Evolutionary conservation across 768 basidiomycete genomes (phyloP), one percentile per base, ranked within the genome.

Genomic region (Rhizopogon vesiculosus): DNA sequence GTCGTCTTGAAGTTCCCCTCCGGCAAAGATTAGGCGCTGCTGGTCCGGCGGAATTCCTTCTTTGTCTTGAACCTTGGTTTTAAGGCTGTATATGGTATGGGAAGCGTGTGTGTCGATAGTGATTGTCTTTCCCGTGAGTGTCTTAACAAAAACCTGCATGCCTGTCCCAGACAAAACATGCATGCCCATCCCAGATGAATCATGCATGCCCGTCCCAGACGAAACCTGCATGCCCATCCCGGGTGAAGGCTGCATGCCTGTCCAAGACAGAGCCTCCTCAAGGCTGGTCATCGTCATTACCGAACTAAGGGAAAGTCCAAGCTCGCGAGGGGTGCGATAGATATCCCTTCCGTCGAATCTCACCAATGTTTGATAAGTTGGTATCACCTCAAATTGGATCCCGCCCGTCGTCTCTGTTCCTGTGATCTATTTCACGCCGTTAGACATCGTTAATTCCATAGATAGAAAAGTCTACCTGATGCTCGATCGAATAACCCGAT

Each of bases 21-120:
- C 91, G 43, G 89, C 90, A 62, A 92, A 93, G 9, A 33, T 2
- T 9, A 33, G 61, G 93, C 92, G 87, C 68, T 96, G 93, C 73
- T 94, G 92, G 72, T 94, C 93, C 60, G 92, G 93, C 55, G 91
- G 92, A 62, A 95, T 97, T 7, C 91, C 90, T 71, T 93, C 91
- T 78, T 92, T 93, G 79, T 93, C 91, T 68, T 93, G 91, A 63
- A 91, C 88, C 78, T 88, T 89, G 54, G 86, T 81, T 73, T 87
- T 88, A 25, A 87, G 85, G 54, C 86, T 86, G 63, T 86, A 85
- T 56, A 87, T 86, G 40, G 85, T 85, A 66, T 86, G 84, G 0
- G 84, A 88, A 0, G 89, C 90, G 72, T 91, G 89, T 48, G 86
- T 0, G 83, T 83, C 70, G 86, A 86, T n/a, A 87, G 85, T 88